phyloP scores from a whole-genome alignment of 306 rosid genomes.

The Lathyrus oleraceus region DNA sequence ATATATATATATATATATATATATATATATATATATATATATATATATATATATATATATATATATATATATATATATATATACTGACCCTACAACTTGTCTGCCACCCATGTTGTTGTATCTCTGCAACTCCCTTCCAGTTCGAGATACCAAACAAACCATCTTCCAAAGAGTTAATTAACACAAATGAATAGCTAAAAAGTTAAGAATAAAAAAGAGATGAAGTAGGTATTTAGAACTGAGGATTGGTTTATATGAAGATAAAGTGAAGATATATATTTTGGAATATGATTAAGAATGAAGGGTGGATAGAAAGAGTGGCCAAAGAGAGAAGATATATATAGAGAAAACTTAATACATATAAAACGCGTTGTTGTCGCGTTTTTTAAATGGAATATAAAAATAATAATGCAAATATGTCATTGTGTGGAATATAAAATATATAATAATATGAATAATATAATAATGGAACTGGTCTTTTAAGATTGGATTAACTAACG shows the following conservation, averaged over 20 bases:
- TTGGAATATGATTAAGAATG: too few relatives aligned
- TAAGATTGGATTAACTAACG: too few relatives aligned
- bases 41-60: too few relatives aligned
- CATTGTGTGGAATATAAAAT: neutral
- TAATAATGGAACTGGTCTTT: neutral
- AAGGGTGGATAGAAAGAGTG: neutral
- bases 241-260: too few relatives aligned
- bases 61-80: too few relatives aligned
- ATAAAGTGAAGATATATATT: neutral
- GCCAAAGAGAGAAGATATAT: neutral
- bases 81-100: slow-evolving; percentile 87
- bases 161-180: slow-evolving; percentile 13
- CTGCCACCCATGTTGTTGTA: slow-evolving; percentile 84
- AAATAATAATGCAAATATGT: neutral
- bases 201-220: neutral
- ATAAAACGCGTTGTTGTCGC: slow-evolving; percentile 14
- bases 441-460: neutral
- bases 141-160: slow-evolving; percentile 73
- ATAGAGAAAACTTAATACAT: neutral
- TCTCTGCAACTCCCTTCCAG: slow-evolving; percentile 88
- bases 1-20: too few relatives aligned
- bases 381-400: neutral
- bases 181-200: neutral
- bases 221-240: neutral
- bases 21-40: too few relatives aligned